Percentiles rank a stretch among this genome's conserved stretches.
Evolutionary conservation across 1,139 yeast genomes (phyloP).

Genomic region (Wickerhamiella infanticola): DNA sequence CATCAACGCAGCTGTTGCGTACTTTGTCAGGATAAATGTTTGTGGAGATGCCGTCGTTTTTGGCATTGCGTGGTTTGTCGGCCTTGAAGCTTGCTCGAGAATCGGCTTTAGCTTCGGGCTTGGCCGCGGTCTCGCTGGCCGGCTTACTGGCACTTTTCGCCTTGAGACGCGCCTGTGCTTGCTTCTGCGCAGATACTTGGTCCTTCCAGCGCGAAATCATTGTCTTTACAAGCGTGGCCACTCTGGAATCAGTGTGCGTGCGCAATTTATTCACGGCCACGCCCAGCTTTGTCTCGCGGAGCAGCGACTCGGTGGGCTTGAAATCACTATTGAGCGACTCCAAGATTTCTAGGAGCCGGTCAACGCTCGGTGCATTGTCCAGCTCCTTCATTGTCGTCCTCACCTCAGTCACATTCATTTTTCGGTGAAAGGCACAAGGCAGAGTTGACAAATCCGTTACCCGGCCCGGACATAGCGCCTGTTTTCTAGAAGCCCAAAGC

Average conservation of each 20-base stretch:
- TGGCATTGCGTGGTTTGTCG: slow-evolving; percentile 49
- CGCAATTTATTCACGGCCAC: slow-evolving; percentile 86
- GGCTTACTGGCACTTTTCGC: slow-evolving; percentile 4
- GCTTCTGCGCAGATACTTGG: slow-evolving; percentile 64
- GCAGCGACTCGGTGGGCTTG: slow-evolving; percentile 66
- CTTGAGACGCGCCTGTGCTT: slow-evolving; percentile 21
- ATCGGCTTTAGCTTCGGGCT: slow-evolving; percentile 5
- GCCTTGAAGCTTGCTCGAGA: slow-evolving; percentile 14
- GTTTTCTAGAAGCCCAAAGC: neutral
- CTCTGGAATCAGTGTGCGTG: slow-evolving; percentile 47
- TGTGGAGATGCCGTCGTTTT: slow-evolving; percentile 64
- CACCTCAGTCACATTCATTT: slow-evolving; percentile 13
- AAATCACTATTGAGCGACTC: slow-evolving; percentile 56
- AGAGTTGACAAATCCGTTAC: neutral
- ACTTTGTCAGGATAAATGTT: slow-evolving; percentile 56
- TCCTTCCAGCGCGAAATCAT: slow-evolving; percentile 87
- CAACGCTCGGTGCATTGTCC: slow-evolving; percentile 59
- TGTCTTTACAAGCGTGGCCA: slow-evolving; percentile 56
- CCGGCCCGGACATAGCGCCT: neutral
- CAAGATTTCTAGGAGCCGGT: slow-evolving; percentile 51
- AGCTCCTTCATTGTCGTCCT: slow-evolving; percentile 24
- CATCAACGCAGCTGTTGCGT: slow-evolving; percentile 71
- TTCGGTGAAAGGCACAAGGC: neutral
- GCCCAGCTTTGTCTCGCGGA: slow-evolving; percentile 88
- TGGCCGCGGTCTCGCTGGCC: slow-evolving; percentile 4